Conservation (phyloP, 2,329 filamentous ascomycete species). For the Penicillium glabrum region DNA sequence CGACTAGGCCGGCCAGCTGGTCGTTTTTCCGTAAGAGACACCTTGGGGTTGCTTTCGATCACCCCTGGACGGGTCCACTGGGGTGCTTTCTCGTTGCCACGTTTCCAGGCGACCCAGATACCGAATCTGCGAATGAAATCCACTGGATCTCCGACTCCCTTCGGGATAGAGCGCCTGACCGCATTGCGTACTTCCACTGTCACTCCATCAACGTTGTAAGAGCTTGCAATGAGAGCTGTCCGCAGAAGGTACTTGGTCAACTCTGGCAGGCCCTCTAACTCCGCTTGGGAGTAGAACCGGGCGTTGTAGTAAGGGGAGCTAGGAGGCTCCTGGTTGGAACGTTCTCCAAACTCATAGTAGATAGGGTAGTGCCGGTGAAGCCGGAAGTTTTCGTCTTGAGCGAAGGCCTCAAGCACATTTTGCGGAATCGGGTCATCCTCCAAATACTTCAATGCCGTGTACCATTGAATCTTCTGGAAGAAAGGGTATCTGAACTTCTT, state of each 20-base stretch:
- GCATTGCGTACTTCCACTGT: constrained; percentile 59
- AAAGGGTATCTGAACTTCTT: constrained; percentile 66
- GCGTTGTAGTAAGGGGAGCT: constrained; percentile 58
- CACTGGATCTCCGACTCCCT: constrained; percentile 61
- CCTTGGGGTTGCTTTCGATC: constrained; percentile 50
- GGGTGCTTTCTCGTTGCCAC: constrained; percentile 62
- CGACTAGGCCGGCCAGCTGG: constrained; percentile 56
- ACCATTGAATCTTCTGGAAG: constrained; percentile 71
- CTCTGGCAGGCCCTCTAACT: constrained; percentile 61
- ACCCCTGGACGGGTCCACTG: constrained; percentile 62
- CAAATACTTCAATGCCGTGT: constrained; percentile 63
- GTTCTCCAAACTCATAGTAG: constrained; percentile 59
- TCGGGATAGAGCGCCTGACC: constrained; percentile 63
- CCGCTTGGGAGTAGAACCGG: constrained; percentile 63
- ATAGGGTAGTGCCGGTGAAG: constrained; percentile 58
- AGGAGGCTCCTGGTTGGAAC: constrained; percentile 50
- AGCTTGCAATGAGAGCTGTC: constrained; percentile 62
- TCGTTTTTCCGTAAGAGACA: constrained; percentile 54
- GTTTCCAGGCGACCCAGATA: constrained; percentile 67
- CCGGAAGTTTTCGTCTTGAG: constrained; percentile 51
- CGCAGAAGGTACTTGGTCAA: constrained; percentile 62
- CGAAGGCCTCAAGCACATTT: constrained; percentile 55
- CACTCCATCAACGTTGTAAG: constrained; percentile 59
- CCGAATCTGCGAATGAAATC: constrained; percentile 60
- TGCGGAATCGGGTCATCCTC: constrained; percentile 63